Conservation (phyloP, 192 early-diverging fungal genomes). For the Coemansia javaensis region DNA sequence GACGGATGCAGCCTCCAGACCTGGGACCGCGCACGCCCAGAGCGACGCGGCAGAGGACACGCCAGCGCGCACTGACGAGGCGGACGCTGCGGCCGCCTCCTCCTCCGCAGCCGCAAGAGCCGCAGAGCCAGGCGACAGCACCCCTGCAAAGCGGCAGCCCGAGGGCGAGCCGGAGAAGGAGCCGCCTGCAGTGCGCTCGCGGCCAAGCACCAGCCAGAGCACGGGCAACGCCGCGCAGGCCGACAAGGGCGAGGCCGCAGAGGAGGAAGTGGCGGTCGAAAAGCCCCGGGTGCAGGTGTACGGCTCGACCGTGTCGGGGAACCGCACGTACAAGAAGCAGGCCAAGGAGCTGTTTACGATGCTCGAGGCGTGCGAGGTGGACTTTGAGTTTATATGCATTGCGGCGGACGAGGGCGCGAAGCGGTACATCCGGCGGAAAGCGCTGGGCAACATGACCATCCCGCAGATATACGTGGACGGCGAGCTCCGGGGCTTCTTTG, state of each 20-base stretch:
- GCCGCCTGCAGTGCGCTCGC: too few relatives aligned
- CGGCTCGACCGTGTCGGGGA: constrained; percentile 47
- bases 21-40: too few relatives aligned
- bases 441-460: constrained; percentile 46
- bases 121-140: too few relatives aligned
- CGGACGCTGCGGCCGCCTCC: too few relatives aligned
- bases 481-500: constrained; percentile 48
- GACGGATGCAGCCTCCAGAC: too few relatives aligned
- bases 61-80: too few relatives aligned
- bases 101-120: too few relatives aligned
- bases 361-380: constrained; percentile 48
- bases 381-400: constrained; percentile 53
- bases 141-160: too few relatives aligned
- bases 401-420: constrained; percentile 52
- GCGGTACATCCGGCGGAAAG: constrained; percentile 49
- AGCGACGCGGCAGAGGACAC: too few relatives aligned
- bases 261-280: constrained; percentile 6
- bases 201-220: too few relatives aligned
- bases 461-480: constrained; percentile 53
- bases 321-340: constrained; percentile 47
- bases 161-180: too few relatives aligned
- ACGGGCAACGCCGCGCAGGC: too few relatives aligned
- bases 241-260: background rate
- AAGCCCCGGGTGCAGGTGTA: constrained; percentile 46
- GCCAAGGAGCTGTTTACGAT: constrained; percentile 41